A percentile compares a stretch with the other conserved stretches of the same genome.
These are phyloP conservation scores for Hanseniaspora osmophila DNA, from an alignment of 805 yeast species.

Conservation along the genomic window DNA sequence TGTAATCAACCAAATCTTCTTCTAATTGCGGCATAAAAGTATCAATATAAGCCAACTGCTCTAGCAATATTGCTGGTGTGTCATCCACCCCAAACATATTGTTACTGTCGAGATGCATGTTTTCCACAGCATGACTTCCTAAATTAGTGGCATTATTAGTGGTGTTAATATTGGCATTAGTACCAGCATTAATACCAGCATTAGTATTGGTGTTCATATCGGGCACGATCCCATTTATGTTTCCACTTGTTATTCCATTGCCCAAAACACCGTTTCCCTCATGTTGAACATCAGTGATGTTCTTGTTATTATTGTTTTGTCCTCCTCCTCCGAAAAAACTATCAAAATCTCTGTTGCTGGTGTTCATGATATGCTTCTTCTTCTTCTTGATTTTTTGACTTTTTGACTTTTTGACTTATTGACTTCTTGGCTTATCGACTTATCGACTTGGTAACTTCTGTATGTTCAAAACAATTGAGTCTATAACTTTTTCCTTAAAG, in stretches of 20 bases:
- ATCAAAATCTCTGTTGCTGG: slow-evolving; percentile 7
- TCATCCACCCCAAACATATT: slow-evolving; percentile 8
- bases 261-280: background rate
- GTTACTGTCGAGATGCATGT: slow-evolving; percentile 1
- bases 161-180: too few relatives aligned
- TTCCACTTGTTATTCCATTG: background rate
- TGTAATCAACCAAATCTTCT: slow-evolving; percentile 25
- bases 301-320: background rate
- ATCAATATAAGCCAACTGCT: slow-evolving; percentile 70
- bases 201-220: too few relatives aligned
- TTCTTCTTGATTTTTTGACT: background rate
- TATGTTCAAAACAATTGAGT: too few relatives aligned
- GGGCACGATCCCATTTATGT: too few relatives aligned
- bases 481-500: too few relatives aligned
- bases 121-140: too few relatives aligned
- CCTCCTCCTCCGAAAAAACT: slow-evolving; percentile 11
- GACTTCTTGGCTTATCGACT: too few relatives aligned
- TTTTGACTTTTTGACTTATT: background rate
- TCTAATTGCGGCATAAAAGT: slow-evolving; percentile 48
- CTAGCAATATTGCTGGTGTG: slow-evolving; percentile 37
- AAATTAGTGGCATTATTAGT: too few relatives aligned
- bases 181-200: too few relatives aligned
- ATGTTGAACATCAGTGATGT: background rate
- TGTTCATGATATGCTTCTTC: background rate
- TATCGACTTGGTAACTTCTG: too few relatives aligned